phyloP scores from a whole-genome alignment of 2,329 filamentous ascomycete genomes.

The Sarocladium brachiariae region DNA sequence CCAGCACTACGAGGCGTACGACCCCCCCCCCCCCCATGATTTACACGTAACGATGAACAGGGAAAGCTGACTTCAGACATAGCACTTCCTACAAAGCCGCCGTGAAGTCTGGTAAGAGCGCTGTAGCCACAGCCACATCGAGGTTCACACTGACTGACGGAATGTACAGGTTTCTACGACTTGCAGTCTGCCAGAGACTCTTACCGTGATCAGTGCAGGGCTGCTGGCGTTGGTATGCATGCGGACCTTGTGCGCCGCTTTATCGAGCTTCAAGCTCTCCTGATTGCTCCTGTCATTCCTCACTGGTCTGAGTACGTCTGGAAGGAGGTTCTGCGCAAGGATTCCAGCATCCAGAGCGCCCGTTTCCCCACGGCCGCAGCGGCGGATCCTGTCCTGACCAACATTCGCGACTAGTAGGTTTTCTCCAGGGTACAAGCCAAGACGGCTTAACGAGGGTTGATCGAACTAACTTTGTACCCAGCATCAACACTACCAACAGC shows the following conservation, averaged over 20 bases:
- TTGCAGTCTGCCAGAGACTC: conserved; percentile 54
- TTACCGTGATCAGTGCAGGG: conserved; percentile 76
- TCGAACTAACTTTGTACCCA: not conserved
- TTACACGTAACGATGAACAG: not conserved
- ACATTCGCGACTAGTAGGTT: conserved; percentile 13
- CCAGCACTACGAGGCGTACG: conserved; percentile 61
- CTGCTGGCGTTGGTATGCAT: conserved; percentile 80
- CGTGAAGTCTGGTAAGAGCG: conserved; percentile 45
- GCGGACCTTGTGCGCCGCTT: conserved; percentile 71
- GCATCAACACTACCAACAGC: conserved; percentile 9
- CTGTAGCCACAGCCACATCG: not conserved
- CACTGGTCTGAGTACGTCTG: conserved; percentile 95
- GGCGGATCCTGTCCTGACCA: conserved; percentile 61
- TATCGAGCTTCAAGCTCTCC: conserved; percentile 76
- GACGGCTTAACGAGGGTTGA: not conserved
- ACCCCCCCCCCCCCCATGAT: not conserved
- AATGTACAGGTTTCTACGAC: conserved; percentile 11
- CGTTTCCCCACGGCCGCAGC: conserved; percentile 57
- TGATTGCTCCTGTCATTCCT: conserved; percentile 78
- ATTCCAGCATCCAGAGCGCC: conserved; percentile 70
- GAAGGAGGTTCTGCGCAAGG: conserved; percentile 79
- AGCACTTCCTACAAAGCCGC: conserved; percentile 68
- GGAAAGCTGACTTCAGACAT: not conserved
- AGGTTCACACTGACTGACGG: not conserved
- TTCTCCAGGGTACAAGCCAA: too few relatives aligned